Percentiles rank a stretch among this genome's conserved stretches.
phyloP scores from a whole-genome alignment of 345 rosid species.

The Bretschneidera sinensis region DNA sequence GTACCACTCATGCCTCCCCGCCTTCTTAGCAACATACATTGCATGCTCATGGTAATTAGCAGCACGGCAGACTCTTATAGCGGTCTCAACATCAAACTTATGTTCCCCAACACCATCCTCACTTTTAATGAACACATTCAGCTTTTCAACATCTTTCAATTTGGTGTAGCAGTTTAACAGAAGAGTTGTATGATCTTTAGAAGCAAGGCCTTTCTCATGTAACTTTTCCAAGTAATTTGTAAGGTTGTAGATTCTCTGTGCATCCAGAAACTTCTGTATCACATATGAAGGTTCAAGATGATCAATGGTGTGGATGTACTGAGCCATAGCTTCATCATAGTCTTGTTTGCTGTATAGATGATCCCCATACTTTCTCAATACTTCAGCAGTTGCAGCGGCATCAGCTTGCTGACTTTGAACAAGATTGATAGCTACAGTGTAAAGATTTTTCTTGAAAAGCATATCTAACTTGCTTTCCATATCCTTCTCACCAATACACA shows the following conservation, averaged over 20 bases:
- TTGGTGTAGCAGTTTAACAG: constrained; percentile 95
- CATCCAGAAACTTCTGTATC: constrained; percentile 96
- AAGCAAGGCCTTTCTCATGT: constrained; percentile 96
- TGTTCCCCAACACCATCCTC: constrained; percentile 92
- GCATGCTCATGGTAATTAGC: constrained; percentile 99
- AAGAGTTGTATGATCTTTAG: constrained; percentile 98
- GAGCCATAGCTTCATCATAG: constrained; percentile 93
- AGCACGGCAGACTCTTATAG: constrained; percentile 96
- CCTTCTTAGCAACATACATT: constrained; percentile 97
- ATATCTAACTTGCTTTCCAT: constrained; percentile 99
- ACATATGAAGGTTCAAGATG: constrained; percentile 98
- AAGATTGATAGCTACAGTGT: constrained; percentile 91
- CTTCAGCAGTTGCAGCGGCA: constrained; percentile 99
- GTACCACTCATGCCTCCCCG: constrained; percentile 95
- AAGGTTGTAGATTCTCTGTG: constrained; percentile 96
- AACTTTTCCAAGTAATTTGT: constrained; percentile 92
- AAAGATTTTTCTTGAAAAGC: constrained; percentile 95
- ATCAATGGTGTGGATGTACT: constrained; percentile 87
- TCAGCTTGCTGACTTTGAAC: constrained; percentile 98
- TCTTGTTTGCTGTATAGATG: constrained; percentile 94
- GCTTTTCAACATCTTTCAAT: constrained; percentile 91
- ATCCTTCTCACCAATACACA: constrained; percentile 93
- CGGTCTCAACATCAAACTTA: constrained; percentile 96
- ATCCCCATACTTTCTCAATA: constrained; percentile 93
- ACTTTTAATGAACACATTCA: constrained; percentile 81